These are phyloP conservation scores for Metarhizium guizhouense DNA, from an alignment of 2,329 filamentous ascomycete species.

Conservation along the genomic window DNA sequence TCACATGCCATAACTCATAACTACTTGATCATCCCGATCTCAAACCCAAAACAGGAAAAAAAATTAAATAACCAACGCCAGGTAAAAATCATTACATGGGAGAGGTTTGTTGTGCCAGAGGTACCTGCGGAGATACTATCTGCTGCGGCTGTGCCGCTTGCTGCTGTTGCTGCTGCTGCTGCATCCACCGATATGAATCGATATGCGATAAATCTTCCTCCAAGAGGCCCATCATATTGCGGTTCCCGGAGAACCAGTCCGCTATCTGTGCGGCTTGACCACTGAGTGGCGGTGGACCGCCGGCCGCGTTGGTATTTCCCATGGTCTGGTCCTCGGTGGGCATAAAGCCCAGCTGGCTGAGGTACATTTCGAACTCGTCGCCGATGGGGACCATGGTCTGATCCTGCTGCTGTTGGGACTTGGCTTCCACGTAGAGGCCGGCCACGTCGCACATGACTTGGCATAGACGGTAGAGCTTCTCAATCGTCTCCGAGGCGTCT, in stretches of 20 bases:
- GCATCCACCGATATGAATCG: constrained; percentile 26
- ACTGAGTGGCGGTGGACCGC: constrained; percentile 14
- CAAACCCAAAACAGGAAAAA: not conserved
- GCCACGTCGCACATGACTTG: constrained; percentile 54
- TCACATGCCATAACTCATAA: not conserved
- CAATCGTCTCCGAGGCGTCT: constrained; percentile 46
- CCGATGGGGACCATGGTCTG: constrained; percentile 40
- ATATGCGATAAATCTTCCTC: constrained; percentile 50
- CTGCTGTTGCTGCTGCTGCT: constrained; percentile 8
- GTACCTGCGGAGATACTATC: not conserved
- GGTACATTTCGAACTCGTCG: constrained; percentile 55
- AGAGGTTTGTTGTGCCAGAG: not conserved
- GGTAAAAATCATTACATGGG: not conserved
- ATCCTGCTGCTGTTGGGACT: constrained; percentile 37
- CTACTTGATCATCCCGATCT: constrained; percentile 3
- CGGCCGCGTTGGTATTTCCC: constrained; percentile 12
- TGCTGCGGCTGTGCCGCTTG: not conserved
- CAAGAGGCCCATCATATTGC: constrained; percentile 55
- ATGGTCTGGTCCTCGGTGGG: constrained; percentile 27
- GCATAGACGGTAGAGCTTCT: constrained; percentile 53
- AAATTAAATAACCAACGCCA: not conserved
- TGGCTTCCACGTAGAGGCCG: constrained; percentile 52
- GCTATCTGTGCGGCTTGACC: constrained; percentile 39
- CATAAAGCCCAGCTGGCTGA: constrained; percentile 54
- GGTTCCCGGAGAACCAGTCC: constrained; percentile 58